phyloP scores from a whole-genome alignment of 805 yeast genomes.

The Wickerhamomyces xylosicus region DNA sequence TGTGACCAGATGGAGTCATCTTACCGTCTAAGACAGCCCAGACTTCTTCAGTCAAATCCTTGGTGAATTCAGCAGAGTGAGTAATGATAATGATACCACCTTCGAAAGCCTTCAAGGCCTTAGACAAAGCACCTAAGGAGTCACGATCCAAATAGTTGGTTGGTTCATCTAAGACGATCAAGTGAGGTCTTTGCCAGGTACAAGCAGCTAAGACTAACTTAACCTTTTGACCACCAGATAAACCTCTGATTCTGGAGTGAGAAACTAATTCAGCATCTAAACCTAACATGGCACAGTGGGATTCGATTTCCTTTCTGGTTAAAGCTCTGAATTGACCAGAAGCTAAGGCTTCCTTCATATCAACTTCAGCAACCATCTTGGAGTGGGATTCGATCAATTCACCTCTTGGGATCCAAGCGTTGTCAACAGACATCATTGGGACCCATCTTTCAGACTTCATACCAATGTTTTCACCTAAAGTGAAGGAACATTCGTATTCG shows the following conservation, averaged over 20 bases:
- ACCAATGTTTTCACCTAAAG: conserved; percentile 97
- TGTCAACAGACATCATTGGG: conserved; percentile 99
- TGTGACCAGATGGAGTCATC: conserved; percentile 99
- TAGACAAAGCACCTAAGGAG: conserved; percentile 98
- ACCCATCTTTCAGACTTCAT: conserved; percentile 99
- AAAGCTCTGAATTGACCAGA: conserved; percentile 99
- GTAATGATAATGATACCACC: conserved; percentile 99
- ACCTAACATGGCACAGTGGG: conserved; percentile 97
- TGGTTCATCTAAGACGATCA: conserved; percentile 99
- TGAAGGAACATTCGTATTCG: conserved; percentile 98
- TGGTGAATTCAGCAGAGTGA: conserved; percentile 99
- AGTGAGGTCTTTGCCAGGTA: conserved; percentile 99
- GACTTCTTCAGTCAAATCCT: conserved; percentile 98
- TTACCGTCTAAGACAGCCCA: conserved; percentile 98
- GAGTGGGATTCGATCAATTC: conserved; percentile 94
- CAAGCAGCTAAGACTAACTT: conserved; percentile 99
- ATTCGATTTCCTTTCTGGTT: conserved; percentile 99
- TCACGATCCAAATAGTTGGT: conserved; percentile 99
- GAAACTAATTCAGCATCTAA: conserved; percentile 98
- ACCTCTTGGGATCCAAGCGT: conserved; percentile 99
- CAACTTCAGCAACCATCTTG: conserved; percentile 99
- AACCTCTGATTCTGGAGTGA: conserved; percentile 99
- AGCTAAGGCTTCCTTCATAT: conserved; percentile 99
- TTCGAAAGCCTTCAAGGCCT: conserved; percentile 96
- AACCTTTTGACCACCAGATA: conserved; percentile 99